Evolutionary conservation across 352 stramenopile species (phyloP).

Genomic region (Pythium aquatile): DNA sequence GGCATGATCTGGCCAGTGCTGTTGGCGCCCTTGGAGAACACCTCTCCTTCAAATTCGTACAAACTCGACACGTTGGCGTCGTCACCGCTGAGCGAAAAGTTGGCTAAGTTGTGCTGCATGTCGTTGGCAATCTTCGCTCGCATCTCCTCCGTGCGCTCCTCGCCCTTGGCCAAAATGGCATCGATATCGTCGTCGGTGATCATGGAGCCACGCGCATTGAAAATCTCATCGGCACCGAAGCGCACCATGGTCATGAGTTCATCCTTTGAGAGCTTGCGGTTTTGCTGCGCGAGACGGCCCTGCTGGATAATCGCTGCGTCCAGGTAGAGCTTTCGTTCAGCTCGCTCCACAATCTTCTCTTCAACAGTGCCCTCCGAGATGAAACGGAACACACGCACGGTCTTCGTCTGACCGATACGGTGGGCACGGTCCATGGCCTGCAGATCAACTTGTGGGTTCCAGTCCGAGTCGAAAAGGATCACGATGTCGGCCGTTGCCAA

Average conservation of each 20-base stretch:
- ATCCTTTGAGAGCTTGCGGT: constrained; percentile 93
- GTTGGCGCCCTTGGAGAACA: constrained; percentile 83
- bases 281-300: constrained; percentile 92
- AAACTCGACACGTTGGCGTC: constrained; percentile 79
- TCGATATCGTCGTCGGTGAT: constrained; percentile 94
- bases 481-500: constrained; percentile 98
- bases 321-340: constrained; percentile 97
- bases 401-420: constrained; percentile 98
- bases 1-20: constrained; percentile 77
- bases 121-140: constrained; percentile 86
- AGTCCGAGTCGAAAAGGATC: constrained; percentile 98
- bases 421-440: constrained; percentile 98
- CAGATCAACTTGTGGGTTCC: constrained; percentile 98
- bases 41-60: constrained; percentile 89
- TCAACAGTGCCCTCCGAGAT: constrained; percentile 98
- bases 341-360: constrained; percentile 98
- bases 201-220: constrained; percentile 84
- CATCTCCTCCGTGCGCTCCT: constrained; percentile 89
- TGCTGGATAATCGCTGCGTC: constrained; percentile 99
- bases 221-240: constrained; percentile 88
- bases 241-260: constrained; percentile 98
- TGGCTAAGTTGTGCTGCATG: constrained; percentile 96
- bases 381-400: constrained; percentile 98
- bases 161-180: constrained; percentile 86
- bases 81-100: constrained; percentile 93